A percentile compares a stretch with the other conserved stretches of the same genome.
Conservation (phyloP, 345 rosid genomes). For the Salix suchowensis region DNA sequence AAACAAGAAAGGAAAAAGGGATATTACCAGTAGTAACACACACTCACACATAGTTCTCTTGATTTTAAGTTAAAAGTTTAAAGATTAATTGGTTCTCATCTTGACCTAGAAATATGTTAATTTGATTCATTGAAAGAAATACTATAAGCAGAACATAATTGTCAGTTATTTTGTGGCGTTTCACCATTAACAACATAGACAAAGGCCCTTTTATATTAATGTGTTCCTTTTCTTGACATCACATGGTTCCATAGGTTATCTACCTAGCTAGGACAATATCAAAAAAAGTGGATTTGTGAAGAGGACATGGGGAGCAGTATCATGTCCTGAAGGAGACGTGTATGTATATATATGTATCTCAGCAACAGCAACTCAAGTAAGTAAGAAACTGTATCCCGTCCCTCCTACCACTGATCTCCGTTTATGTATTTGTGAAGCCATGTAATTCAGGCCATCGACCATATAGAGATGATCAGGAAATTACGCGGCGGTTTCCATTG, state of each 20-base stretch:
- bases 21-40: too few species aligned
- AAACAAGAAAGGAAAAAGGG: too few species aligned
- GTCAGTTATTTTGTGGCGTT: not conserved
- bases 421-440: not conserved
- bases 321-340: not conserved
- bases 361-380: not conserved
- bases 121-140: not conserved
- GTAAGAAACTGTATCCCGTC: not conserved
- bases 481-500: constrained; percentile 7
- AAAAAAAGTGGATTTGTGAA: not conserved
- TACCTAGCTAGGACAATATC: too few species aligned
- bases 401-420: not conserved
- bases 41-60: not conserved
- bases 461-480: constrained; percentile 1
- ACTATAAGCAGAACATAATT: not conserved
- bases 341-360: not conserved
- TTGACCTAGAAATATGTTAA: not conserved
- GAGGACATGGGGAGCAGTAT: not conserved
- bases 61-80: too few species aligned
- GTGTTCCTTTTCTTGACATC: not conserved
- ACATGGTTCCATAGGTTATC: not conserved
- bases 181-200: not conserved
- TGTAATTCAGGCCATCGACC: not conserved
- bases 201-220: not conserved
- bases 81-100: not conserved